Base-by-base conservation (phyloP, 768 basidiomycete species). In the Phlebiopsis flavidoalba region DNA sequence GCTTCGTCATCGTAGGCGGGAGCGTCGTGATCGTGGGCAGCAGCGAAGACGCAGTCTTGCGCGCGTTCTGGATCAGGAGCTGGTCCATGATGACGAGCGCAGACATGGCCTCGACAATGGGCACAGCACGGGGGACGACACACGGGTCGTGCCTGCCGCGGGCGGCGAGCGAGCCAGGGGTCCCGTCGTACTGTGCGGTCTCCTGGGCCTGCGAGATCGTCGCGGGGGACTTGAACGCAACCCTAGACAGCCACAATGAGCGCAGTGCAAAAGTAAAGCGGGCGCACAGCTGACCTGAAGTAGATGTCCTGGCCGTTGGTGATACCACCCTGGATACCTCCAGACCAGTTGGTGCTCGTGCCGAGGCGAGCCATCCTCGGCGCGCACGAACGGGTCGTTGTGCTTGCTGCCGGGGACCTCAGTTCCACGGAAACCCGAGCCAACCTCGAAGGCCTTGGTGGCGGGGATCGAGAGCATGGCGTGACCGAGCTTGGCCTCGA, bases 381-480 rank as follows among this genome's bases (percentile, higher is more conserved):
- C 83, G 58, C 73, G 67, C 21, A 91, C 77, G 73, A 96, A 99
- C 21, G 84, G 73, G 73, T 99, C 97, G 74, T 99, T 99, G 77
- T 99, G 97, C 69, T 82, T 83, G 74, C 87, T 90, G 40, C 97
- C 97, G 6, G 93, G 90, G 49, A 98, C 87, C 75, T 95, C 89
- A 5, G 95, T 93, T 7, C 97, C 97, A 65, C 85, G 82, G 82
- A 99, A 97, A 24, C 97, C 97, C 33, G 93, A 96, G 45, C 97
- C 97, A 64, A 98, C 87, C 76, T 99, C 97, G 73, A 99, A 98
- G 6, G 87, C 94, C 71, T 99, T 99, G 58, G 97, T 98, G 17
- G 97, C 96, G 26, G 97, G 97, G 70, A 99, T 97, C 58, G 95
- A 97, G 56, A 99, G 83, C 96, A 99, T 98, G 8, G 97, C 97